Percentiles rank a stretch among this genome's conserved stretches.
These are phyloP conservation scores for Imleria badia DNA, from an alignment of 768 basidiomycete species.

Conservation along the genomic window DNA sequence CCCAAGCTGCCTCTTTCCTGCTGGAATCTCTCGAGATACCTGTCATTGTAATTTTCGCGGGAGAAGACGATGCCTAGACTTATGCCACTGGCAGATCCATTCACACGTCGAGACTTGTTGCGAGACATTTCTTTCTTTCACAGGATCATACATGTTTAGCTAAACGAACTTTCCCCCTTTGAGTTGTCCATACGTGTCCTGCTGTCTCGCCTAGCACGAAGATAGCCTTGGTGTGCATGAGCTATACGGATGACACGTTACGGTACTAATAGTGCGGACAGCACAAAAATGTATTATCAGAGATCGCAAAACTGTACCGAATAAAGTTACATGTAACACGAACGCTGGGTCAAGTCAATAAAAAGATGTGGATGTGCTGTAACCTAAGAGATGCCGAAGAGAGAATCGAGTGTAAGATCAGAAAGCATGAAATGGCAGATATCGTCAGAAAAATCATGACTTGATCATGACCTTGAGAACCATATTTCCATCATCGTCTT, in stretches of 20 bases:
- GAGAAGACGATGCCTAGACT: conserved; percentile 18
- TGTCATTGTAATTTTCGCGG: conserved; percentile 23
- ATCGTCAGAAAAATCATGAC: conserved; percentile 22
- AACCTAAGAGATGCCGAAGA: conserved; percentile 12
- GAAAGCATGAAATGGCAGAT: not conserved
- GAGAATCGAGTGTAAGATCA: conserved; percentile 6
- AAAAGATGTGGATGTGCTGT: conserved; percentile 12
- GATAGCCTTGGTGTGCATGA: not conserved
- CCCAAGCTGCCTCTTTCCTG: not conserved
- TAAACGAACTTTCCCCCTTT: not conserved
- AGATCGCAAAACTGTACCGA: conserved; percentile 7
- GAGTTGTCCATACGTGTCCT: conserved; percentile 3
- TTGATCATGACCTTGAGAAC: conserved; percentile 91
- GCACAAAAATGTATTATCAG: conserved; percentile 2
- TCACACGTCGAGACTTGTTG: conserved; percentile 17
- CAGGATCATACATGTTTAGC: conserved; percentile 14
- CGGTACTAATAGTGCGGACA: not conserved
- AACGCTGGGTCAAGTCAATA: conserved; percentile 8
- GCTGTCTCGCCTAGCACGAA: conserved; percentile 8
- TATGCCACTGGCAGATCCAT: conserved; percentile 15
- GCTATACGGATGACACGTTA: not conserved
- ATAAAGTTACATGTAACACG: conserved; percentile 27
- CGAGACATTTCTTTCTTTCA: conserved; percentile 6
- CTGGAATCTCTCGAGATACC: conserved; percentile 5
- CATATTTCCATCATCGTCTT: conserved; percentile 75